Percentiles rank a stretch among this genome's conserved stretches.
These are phyloP conservation scores for Xylariales sp. DNA, from an alignment of 2,329 filamentous ascomycete genomes.

Conservation along the genomic window DNA sequence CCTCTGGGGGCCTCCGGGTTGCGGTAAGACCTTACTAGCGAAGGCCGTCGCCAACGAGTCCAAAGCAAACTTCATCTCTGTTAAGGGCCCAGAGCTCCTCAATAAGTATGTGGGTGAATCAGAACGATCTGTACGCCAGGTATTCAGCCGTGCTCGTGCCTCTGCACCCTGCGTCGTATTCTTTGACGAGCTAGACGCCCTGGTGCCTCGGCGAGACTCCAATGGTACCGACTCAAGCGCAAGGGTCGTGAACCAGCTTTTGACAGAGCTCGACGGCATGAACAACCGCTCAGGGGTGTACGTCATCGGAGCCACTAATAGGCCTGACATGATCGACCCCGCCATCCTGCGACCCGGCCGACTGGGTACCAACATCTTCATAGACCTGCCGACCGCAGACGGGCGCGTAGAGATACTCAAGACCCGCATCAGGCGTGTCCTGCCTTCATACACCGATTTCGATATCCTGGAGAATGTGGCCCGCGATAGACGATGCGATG, in stretches of 20 bases:
- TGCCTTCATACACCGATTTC: slow-evolving; percentile 44
- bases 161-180: slow-evolving; percentile 95
- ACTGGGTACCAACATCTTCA: slow-evolving; percentile 87
- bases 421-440: slow-evolving; percentile 61
- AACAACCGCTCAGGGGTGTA: slow-evolving; percentile 86
- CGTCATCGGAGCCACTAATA: slow-evolving; percentile 93
- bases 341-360: slow-evolving; percentile 94
- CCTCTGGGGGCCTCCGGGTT: slow-evolving; percentile 96
- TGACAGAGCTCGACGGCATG: slow-evolving; percentile 93
- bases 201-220: slow-evolving; percentile 86
- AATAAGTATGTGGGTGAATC: slow-evolving; percentile 99
- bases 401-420: slow-evolving; percentile 88
- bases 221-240: slow-evolving; percentile 83
- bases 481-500: slow-evolving; percentile 72
- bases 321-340: slow-evolving; percentile 95
- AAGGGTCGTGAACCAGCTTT: slow-evolving; percentile 91
- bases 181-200: slow-evolving; percentile 96
- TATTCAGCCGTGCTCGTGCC: slow-evolving; percentile 88
- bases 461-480: slow-evolving; percentile 66
- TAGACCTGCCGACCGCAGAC: slow-evolving; percentile 82
- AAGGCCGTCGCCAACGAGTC: slow-evolving; percentile 97
- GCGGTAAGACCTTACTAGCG: slow-evolving; percentile 94
- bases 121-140: slow-evolving; percentile 89
- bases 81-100: slow-evolving; percentile 94
- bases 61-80: slow-evolving; percentile 96